Conservation (phyloP, 2,329 filamentous ascomycete genomes). For the Byssochlamys sp. region DNA sequence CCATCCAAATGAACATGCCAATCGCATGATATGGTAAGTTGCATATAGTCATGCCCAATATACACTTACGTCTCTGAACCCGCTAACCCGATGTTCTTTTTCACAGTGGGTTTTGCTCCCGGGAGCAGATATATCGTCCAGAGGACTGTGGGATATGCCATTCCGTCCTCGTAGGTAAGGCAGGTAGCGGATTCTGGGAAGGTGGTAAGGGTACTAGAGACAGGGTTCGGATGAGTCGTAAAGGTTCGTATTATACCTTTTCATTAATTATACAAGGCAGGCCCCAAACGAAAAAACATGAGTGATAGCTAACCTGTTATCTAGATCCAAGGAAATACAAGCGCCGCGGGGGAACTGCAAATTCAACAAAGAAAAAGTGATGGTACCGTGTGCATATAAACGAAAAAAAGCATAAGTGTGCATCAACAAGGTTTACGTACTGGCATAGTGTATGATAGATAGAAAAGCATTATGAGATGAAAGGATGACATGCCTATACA, state of each 20-base stretch:
- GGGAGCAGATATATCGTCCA: conserved; percentile 69
- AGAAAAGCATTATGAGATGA: neutral
- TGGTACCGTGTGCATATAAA: neutral
- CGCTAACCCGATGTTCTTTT: neutral
- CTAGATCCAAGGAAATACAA: neutral
- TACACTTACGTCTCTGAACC: neutral
- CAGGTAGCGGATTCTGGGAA: conserved; percentile 69
- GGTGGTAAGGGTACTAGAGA: conserved; percentile 75
- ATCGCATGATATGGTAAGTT: conserved; percentile 64
- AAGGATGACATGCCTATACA: neutral
- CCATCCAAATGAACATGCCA: conserved; percentile 71
- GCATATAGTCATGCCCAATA: neutral
- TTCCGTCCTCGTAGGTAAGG: conserved; percentile 58
- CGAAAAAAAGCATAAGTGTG: neutral
- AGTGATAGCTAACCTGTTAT: neutral
- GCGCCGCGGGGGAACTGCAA: neutral
- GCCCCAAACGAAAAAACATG: neutral
- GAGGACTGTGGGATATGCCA: conserved; percentile 69
- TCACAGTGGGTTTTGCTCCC: conserved; percentile 56
- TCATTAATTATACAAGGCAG: neutral
- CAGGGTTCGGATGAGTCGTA: conserved; percentile 59
- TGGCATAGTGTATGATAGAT: neutral
- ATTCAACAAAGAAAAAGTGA: neutral
- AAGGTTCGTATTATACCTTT: conserved; percentile 31
- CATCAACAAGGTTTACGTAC: neutral